These are phyloP conservation scores for Lagenidium giganteum DNA, from an alignment of 352 stramenopile genomes.

Conservation along the genomic window DNA sequence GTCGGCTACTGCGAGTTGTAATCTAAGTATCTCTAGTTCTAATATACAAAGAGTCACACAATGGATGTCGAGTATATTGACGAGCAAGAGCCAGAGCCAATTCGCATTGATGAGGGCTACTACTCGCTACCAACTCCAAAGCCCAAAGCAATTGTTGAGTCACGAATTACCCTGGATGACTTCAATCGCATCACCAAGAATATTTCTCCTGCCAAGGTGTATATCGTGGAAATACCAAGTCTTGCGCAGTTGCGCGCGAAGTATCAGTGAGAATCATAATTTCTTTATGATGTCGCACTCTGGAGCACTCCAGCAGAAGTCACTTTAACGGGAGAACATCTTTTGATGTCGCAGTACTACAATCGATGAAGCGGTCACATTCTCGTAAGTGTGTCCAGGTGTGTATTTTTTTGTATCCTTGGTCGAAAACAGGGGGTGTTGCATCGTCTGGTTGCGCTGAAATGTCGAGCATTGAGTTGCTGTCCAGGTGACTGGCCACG, in stretches of 20 bases:
- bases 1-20: constrained; percentile 3
- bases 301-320: no score
- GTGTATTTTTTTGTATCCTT: no score
- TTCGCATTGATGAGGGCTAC: constrained; percentile 6
- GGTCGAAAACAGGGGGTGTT: no score
- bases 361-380: no score
- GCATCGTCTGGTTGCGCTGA: no score
- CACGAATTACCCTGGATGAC: constrained; percentile 8
- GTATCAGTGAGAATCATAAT: constrained; percentile 8
- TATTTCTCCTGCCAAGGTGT: constrained; percentile 9
- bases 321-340: no score
- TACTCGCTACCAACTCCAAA: constrained; percentile 10
- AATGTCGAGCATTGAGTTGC: no score
- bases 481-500: no score
- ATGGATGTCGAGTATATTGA: constrained; percentile 13
- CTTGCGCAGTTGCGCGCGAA: constrained; percentile 9
- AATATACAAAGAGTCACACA: constrained; percentile 9
- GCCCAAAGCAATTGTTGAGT: constrained; percentile 5
- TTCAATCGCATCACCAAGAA: constrained; percentile 11
- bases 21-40: constrained; percentile 4
- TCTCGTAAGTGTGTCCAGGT: no score
- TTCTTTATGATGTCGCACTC: constrained; percentile 13
- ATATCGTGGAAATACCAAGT: constrained; percentile 10
- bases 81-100: constrained; percentile 6
- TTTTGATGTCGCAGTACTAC: no score